phyloP scores from a whole-genome alignment of 257 asterid species.

The Cinchona pubescens region DNA sequence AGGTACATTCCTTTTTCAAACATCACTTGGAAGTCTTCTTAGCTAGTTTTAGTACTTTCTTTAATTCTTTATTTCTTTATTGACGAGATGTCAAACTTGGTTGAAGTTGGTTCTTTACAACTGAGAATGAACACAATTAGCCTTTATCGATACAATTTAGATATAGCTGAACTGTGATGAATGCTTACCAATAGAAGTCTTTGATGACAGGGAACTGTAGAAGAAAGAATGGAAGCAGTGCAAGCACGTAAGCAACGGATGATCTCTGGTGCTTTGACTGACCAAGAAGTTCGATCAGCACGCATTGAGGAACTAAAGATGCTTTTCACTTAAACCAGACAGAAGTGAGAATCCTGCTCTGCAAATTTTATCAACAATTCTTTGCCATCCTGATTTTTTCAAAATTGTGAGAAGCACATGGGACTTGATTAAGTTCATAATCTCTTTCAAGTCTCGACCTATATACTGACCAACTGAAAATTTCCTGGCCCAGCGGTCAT shows the following conservation, averaged over 20 bases:
- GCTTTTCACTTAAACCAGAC: conserved; percentile 68
- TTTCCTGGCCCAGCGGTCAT: background rate
- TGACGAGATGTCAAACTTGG: background rate
- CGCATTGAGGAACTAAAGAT: conserved; percentile 89
- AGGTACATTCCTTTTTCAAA: conserved; percentile 40
- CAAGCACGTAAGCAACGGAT: conserved; percentile 90
- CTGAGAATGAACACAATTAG: background rate
- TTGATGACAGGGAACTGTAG: conserved; percentile 75
- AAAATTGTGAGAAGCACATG: background rate
- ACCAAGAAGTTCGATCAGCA: conserved; percentile 92
- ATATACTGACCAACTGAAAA: background rate
- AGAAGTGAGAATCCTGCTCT: background rate
- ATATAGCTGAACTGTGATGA: background rate
- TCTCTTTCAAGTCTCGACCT: background rate
- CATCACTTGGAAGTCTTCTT: background rate
- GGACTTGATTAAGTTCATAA: background rate
- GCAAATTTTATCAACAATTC: conserved; percentile 8
- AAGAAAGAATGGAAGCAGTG: conserved; percentile 96
- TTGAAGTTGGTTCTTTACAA: background rate
- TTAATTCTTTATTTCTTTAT: background rate
- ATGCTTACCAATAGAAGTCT: conserved; percentile 4
- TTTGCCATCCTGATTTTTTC: background rate
- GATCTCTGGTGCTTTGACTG: conserved; percentile 95
- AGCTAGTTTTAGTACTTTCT: background rate
- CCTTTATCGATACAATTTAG: background rate